Evolutionary conservation across 2,329 filamentous ascomycete species (phyloP), one percentile per base, ranked within the genome.

Genomic region (Colletotrichum liriopes): DNA sequence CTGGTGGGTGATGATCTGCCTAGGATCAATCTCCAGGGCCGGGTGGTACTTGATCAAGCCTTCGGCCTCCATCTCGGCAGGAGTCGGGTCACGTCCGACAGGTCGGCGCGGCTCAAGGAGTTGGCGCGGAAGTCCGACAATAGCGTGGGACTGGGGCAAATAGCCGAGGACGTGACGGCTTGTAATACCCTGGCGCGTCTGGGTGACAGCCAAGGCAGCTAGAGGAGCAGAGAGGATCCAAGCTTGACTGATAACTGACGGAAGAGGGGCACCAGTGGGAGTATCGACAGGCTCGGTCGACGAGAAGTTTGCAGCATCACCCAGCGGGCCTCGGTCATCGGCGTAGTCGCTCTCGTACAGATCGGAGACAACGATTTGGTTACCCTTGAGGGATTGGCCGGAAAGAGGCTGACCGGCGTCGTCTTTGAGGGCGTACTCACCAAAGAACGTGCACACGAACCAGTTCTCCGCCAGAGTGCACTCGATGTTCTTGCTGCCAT

Each of bases 391-490:
- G 5, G 85, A 81, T 67, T 88, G 86, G n/a, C 86, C 82, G 3
- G 84, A 78, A 8, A 65, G 61, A 16, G 72, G 68, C 26, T 74
- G 70, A 2, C 75, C 75, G 23, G 80, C 79, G 32, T 87, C 84
- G 73, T 91, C 89, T 54, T 86, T 82, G 41, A 92, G 86, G 3
- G 84, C 83, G 78, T 91, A 92, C 76, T 89, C 83, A 45, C 88
- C 89, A 77, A 89, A 93, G 81, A 95, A 93, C 9, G 94, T 93
- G 84, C 97, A 98, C 8, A 92, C 89, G 78, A 97, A 95, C 95
- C 96, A 98, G 83, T 99, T 98, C 85, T 99, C 96, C 0, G 95
- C 93, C 64, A 98, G 87, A 35, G 91, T 89, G 52, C 95, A 94
- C 29, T 93, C 87, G 72, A 98, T 93, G 0, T 92, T 88, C 79